Evolutionary conservation across 2,329 filamentous ascomycete species (phyloP).

Genomic region (Penicillium digitatum): DNA sequence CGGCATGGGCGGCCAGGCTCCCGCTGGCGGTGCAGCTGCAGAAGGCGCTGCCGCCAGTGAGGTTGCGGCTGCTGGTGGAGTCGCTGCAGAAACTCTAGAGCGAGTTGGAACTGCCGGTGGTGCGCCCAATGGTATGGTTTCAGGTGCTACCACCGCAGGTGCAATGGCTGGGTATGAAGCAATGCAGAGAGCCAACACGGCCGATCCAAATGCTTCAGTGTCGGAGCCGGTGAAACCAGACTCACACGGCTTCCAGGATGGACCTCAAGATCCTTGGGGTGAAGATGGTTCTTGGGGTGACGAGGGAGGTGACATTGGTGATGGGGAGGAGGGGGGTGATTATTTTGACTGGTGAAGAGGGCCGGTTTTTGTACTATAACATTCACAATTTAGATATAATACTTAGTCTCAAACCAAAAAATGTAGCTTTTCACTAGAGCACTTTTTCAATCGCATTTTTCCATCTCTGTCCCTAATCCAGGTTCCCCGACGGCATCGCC

Average conservation of each 20-base stretch:
- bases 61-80: conserved; percentile 37
- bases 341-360: conserved; percentile 28
- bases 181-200: conserved; percentile 52
- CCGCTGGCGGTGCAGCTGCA: conserved; percentile 38
- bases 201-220: conserved; percentile 20
- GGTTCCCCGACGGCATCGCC: background rate
- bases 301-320: conserved; percentile 1
- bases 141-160: conserved; percentile 52
- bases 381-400: background rate
- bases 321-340: conserved; percentile 24
- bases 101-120: conserved; percentile 43
- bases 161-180: conserved; percentile 62
- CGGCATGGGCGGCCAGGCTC: conserved; percentile 41
- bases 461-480: background rate
- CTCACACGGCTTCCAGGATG: conserved; percentile 19
- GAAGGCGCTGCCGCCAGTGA: conserved; percentile 40
- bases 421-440: background rate
- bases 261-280: conserved; percentile 24
- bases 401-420: background rate
- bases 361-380: background rate
- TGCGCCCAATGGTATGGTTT: conserved; percentile 37
- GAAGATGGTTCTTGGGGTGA: conserved; percentile 20
- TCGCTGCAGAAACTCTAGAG: conserved; percentile 30
- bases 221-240: conserved; percentile 5
- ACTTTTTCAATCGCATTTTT: background rate